These are phyloP conservation scores for Boeremia lycopersici DNA, from an alignment of 2,329 filamentous ascomycete genomes.

Conservation along the genomic window DNA sequence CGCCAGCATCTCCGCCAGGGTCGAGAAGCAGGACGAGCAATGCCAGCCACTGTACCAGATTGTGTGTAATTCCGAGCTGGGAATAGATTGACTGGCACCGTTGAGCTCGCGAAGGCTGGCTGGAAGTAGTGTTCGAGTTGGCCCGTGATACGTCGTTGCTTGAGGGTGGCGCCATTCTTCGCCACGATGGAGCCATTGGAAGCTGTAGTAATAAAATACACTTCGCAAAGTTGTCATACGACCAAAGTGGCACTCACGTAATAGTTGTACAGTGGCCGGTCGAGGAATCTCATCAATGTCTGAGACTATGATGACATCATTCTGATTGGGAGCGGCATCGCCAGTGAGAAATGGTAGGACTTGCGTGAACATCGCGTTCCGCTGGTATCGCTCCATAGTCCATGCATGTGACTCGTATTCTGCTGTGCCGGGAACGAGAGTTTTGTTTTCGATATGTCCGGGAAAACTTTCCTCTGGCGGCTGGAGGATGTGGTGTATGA, in stretches of 20 bases:
- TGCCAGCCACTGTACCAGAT: conserved; percentile 11
- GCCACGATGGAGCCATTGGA: conserved; percentile 12
- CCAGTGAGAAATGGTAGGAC: conserved; percentile 59
- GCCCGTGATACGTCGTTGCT: conserved; percentile 12
- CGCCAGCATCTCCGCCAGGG: conserved; percentile 5
- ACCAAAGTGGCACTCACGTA: conserved; percentile 15
- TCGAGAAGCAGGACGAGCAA: conserved; percentile 13
- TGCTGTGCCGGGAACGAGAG: conserved; percentile 3
- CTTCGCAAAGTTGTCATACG: conserved; percentile 10
- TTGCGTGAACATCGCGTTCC: conserved; percentile 64
- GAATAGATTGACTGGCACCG: background rate
- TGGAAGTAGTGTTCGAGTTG: background rate
- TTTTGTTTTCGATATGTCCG: conserved; percentile 47
- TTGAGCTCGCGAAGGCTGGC: conserved; percentile 11
- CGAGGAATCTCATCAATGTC: conserved; percentile 66
- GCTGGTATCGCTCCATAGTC: conserved; percentile 60
- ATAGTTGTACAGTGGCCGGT: conserved; percentile 12
- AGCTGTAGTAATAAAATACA: conserved; percentile 15
- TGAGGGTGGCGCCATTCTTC: conserved; percentile 9
- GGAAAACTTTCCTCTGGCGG: conserved; percentile 36
- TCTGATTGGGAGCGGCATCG: conserved; percentile 48
- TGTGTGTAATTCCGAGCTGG: conserved; percentile 1
- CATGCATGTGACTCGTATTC: conserved; percentile 39
- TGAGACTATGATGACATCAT: conserved; percentile 65
- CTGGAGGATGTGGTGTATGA: conserved; percentile 63